Percentiles rank a stretch among this genome's conserved stretches.
These are phyloP conservation scores for Linaria vulgaris DNA, from an alignment of 257 asterid genomes.

Conservation along the genomic window DNA sequence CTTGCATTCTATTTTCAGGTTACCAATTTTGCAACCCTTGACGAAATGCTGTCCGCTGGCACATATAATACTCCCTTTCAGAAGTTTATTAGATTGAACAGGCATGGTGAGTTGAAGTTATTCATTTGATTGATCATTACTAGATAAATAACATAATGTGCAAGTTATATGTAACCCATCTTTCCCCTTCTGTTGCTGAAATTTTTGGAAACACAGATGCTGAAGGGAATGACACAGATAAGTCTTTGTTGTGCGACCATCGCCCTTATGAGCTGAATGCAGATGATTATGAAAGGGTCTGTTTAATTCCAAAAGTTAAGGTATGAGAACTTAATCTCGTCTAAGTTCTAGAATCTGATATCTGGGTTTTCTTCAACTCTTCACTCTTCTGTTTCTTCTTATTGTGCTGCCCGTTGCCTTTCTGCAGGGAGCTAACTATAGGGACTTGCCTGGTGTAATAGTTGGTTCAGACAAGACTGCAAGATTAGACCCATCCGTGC, in stretches of 20 bases:
- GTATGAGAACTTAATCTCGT: neutral
- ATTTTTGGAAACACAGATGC: slow-evolving; percentile 25
- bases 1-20: too few species aligned
- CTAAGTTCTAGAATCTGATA: too few species aligned
- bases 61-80: too few species aligned
- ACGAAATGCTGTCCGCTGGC: too few species aligned
- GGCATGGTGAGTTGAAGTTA: neutral
- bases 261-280: slow-evolving; percentile 30
- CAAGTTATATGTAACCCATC: too few species aligned
- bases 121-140: neutral
- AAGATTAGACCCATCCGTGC: slow-evolving; percentile 23
- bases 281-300: slow-evolving; percentile 41
- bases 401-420: slow-evolving; percentile 1
- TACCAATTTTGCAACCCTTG: slow-evolving; percentile 24
- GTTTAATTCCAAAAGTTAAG: slow-evolving; percentile 38
- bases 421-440: slow-evolving; percentile 44
- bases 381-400: too few species aligned
- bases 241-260: slow-evolving; percentile 34
- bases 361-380: too few species aligned
- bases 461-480: slow-evolving; percentile 27
- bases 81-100: too few species aligned
- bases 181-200: slow-evolving; percentile 4
- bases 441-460: slow-evolving; percentile 40
- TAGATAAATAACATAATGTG: neutral
- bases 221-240: slow-evolving; percentile 4